These are phyloP conservation scores for Coemansia sp. DNA, from an alignment of 192 early-diverging fungal species.

Conservation along the genomic window DNA sequence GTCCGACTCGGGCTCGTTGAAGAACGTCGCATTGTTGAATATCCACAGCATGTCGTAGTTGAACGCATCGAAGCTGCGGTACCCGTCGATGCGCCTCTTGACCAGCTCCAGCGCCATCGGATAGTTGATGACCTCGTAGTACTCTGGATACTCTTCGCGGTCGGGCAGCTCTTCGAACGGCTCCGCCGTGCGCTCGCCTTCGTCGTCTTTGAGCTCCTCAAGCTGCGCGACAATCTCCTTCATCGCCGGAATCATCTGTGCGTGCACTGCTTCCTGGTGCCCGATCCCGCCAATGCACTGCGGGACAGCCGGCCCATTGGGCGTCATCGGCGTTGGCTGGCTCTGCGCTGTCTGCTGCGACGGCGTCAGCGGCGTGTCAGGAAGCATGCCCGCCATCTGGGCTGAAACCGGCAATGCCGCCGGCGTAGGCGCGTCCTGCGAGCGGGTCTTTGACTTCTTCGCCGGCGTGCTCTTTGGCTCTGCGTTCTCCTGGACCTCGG, in stretches of 20 bases:
- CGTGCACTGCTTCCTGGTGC: conserved; percentile 35
- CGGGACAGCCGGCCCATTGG: conserved; percentile 22
- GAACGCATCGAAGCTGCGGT: conserved; percentile 68
- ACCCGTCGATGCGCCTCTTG: conserved; percentile 65
- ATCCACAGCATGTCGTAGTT: conserved; percentile 78
- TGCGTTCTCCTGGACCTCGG: conserved; percentile 11
- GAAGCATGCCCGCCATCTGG: neutral
- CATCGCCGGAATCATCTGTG: conserved; percentile 43
- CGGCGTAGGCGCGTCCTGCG: neutral
- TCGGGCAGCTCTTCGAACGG: conserved; percentile 77
- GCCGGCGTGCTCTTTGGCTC: conserved; percentile 21
- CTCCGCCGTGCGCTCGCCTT: conserved; percentile 66
- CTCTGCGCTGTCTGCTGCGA: neutral
- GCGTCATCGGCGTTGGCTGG: conserved; percentile 1
- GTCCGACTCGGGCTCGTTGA: conserved; percentile 83
- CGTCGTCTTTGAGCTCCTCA: conserved; percentile 22
- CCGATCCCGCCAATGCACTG: conserved; percentile 53
- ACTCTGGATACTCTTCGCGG: conserved; percentile 83
- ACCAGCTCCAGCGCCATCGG: conserved; percentile 66
- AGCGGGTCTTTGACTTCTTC: conserved; percentile 15
- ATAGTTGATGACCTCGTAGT: conserved; percentile 78
- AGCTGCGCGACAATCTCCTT: conserved; percentile 40
- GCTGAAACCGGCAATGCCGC: neutral
- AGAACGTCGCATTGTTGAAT: conserved; percentile 90
- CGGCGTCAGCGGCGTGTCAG: neutral